A percentile compares a stretch with the other conserved stretches of the same genome.
These are phyloP conservation scores for Dryas integrifolia DNA, from an alignment of 331 rosid species.

Conservation along the genomic window DNA sequence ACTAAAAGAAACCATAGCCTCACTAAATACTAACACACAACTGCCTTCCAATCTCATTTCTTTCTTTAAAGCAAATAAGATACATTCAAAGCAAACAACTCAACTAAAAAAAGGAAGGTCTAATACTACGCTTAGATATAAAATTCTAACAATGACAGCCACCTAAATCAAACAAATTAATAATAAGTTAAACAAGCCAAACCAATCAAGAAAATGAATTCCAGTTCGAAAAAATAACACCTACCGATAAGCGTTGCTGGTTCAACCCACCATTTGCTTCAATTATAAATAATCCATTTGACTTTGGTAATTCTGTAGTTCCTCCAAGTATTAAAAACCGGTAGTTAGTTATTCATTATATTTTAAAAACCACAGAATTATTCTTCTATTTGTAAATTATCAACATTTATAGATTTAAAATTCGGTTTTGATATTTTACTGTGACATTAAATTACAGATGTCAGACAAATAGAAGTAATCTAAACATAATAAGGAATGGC, in stretches of 20 bases:
- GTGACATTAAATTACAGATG: not conserved
- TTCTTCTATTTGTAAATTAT: not conserved
- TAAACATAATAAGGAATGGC: not conserved
- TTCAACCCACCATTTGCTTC: conserved; percentile 98
- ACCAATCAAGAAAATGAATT: not conserved
- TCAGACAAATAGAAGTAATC: not conserved
- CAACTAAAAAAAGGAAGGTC: not conserved
- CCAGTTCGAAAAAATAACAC: conserved; percentile 18
- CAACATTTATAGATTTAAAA: not conserved
- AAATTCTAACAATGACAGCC: not conserved
- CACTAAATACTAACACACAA: too few relatives aligned
- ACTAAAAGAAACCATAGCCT: too few relatives aligned
- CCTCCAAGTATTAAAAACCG: not conserved
- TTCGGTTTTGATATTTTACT: not conserved
- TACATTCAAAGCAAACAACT: not conserved
- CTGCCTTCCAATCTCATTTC: too few relatives aligned
- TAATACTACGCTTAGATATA: not conserved
- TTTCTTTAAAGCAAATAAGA: not conserved
- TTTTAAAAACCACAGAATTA: not conserved
- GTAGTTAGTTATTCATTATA: not conserved
- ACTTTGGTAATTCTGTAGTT: conserved; percentile 67
- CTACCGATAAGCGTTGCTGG: conserved; percentile 93
- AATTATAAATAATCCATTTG: conserved; percentile 82
- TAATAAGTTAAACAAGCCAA: not conserved
- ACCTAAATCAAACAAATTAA: not conserved